These are phyloP conservation scores for Rhododendron molle DNA, from an alignment of 148 eudicot genomes.

Conservation along the genomic window DNA sequence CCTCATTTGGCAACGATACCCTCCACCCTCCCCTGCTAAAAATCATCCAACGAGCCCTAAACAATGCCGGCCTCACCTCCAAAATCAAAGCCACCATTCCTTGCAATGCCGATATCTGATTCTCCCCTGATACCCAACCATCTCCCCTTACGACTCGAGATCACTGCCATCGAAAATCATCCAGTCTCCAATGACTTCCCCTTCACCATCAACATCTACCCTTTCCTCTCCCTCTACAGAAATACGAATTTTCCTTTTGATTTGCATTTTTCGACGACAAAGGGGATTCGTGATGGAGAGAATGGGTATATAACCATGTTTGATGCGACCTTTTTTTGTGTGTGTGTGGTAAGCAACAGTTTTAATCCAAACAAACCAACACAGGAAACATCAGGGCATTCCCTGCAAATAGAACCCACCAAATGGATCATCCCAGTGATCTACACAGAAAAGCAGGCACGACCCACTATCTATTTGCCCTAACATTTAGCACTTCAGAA, in stretches of 20 bases:
- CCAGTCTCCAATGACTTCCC: constrained; percentile 67
- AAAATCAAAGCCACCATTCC: constrained; percentile 78
- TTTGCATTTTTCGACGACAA: constrained; percentile 75
- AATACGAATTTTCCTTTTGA: constrained; percentile 75
- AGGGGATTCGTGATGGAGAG: constrained; percentile 40
- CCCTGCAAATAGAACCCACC: not conserved
- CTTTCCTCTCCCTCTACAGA: constrained; percentile 81
- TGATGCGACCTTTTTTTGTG: constrained; percentile 45
- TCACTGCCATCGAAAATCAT: constrained; percentile 52
- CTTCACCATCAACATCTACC: constrained; percentile 88
- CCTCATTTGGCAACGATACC: constrained; percentile 13
- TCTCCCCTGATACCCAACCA: constrained; percentile 75
- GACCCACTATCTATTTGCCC: not conserved
- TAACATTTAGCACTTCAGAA: too few species aligned
- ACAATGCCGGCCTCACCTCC: constrained; percentile 56
- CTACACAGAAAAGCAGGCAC: not conserved
- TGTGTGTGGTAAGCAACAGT: not conserved
- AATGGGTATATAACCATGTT: constrained; percentile 67
- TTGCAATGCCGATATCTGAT: constrained; percentile 78
- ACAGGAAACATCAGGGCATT: too few species aligned
- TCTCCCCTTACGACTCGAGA: constrained; percentile 78
- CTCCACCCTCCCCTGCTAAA: constrained; percentile 69
- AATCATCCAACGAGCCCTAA: constrained; percentile 46
- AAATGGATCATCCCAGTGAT: not conserved
- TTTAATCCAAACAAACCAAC: too few species aligned